Base-by-base conservation (phyloP, 2,329 filamentous ascomycete species). In the Coleophoma crateriformis region DNA sequence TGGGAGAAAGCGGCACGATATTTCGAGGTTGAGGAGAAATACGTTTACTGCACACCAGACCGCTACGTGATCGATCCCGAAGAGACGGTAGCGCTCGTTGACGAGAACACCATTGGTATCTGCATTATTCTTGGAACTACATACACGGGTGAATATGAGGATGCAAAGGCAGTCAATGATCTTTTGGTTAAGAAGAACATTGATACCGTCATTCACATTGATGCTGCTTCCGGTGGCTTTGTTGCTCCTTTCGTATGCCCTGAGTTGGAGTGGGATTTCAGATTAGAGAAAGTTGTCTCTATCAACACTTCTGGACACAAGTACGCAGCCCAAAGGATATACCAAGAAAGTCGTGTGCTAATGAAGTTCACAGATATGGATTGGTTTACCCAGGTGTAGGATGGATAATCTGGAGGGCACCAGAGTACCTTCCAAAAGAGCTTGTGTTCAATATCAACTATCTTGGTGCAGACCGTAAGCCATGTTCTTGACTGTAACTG, bases 401-500 rank as follows among this genome's bases (percentile, higher is more conserved):
- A 51, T 97, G 92, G 92, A 84, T 92, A 11, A 76, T 96, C 57
- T 96, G 91, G 90, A 83, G 91, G 44, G 81, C 83, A 37, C 81
- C 88, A 46, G 85, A 94, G 67, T 94, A 78, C 70, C 79, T 96
- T 3, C 92, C 92, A 7, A 79, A 66, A 65, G 91, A 96, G 63
- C 84, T 96, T 19, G 90, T 97, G 61, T 97, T 97, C 81, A 96
- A 96, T 78, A 96, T 97, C 79, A 96, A 96, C 78, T 97, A 97
- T 72, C 85, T 96, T 6, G 92, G 92, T 45, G 91, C 92, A 11
- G 90, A 96, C 65, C 92, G 27, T 27, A 27, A 27, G 27, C 27
- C 27, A 27, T 27, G 8, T 7, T 27, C 8, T 27, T 10, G 6
- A 27, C 8, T 10, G 5, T 27, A 10, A 7, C 6, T 27, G 27